Conservation (phyloP, 352 stramenopile genomes). For the Phytophthora vignae region DNA sequence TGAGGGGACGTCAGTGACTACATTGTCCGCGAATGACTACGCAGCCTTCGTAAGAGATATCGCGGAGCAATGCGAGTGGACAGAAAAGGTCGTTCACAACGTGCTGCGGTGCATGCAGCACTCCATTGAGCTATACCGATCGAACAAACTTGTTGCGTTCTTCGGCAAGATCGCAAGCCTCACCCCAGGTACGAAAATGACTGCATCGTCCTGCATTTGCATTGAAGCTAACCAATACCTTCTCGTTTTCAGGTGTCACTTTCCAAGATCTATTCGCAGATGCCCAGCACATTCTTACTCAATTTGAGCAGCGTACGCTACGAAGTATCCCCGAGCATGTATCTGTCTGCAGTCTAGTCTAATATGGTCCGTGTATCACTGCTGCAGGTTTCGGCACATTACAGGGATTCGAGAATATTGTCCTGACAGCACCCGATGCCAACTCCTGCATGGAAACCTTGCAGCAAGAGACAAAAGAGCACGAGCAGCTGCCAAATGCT, state of each 20-base stretch:
- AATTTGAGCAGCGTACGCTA: slow-evolving; percentile 55
- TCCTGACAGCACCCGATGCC: slow-evolving; percentile 20
- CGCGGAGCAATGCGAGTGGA: slow-evolving; percentile 44
- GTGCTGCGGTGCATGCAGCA: slow-evolving; percentile 50
- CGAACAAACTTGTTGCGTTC: slow-evolving; percentile 51
- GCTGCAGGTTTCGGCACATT: slow-evolving; percentile 48
- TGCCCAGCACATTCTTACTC: slow-evolving; percentile 46
- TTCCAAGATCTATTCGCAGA: slow-evolving; percentile 42
- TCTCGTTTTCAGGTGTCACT: slow-evolving; percentile 34
- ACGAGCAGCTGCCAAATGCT: neutral
- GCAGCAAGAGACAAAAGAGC: slow-evolving; percentile 19
- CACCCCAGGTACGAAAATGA: slow-evolving; percentile 42
- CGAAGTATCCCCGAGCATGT: neutral
- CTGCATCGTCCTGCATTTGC: neutral
- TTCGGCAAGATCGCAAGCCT: slow-evolving; percentile 42
- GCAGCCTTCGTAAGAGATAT: slow-evolving; percentile 49
- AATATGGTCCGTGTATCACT: slow-evolving; percentile 1
- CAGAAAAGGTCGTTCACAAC: slow-evolving; percentile 37
- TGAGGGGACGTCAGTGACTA: slow-evolving; percentile 3
- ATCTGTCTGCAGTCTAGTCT: slow-evolving; percentile 5
- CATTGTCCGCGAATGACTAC: slow-evolving; percentile 28
- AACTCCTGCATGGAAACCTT: slow-evolving; percentile 1
- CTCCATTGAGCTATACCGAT: slow-evolving; percentile 50
- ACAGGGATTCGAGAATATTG: slow-evolving; percentile 45
- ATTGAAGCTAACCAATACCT: slow-evolving; percentile 11